Conservation (phyloP, 768 basidiomycete species). For the Tylopilus cervinicoccineus region DNA sequence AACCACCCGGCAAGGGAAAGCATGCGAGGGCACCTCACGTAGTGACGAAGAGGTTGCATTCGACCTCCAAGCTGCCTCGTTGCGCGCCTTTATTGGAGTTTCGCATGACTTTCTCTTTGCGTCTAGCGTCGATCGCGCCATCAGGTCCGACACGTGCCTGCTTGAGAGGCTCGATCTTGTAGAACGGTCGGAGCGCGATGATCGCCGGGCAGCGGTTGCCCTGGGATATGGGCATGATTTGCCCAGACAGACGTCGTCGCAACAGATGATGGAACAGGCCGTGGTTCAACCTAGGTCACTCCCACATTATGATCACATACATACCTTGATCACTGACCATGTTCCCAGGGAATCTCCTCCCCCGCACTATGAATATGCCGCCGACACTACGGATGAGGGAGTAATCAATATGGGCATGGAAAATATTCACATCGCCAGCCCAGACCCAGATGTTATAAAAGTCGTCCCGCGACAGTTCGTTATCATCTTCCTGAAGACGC, state of each 20-base stretch:
- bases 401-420: not conserved
- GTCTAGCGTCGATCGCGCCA: slow-evolving; percentile 38
- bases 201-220: slow-evolving; percentile 40
- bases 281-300: slow-evolving; percentile 3
- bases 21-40: slow-evolving; percentile 25
- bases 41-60: slow-evolving; percentile 47
- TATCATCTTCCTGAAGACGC: not conserved
- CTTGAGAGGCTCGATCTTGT: slow-evolving; percentile 29
- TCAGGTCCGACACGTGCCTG: slow-evolving; percentile 33
- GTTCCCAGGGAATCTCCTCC: slow-evolving; percentile 2
- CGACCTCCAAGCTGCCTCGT: slow-evolving; percentile 36
- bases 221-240: slow-evolving; percentile 27
- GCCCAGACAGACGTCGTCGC: slow-evolving; percentile 16
- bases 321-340: slow-evolving; percentile 1
- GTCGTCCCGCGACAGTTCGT: not conserved
- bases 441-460: not conserved
- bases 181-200: slow-evolving; percentile 39
- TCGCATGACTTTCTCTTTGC: slow-evolving; percentile 40
- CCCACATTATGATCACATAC: not conserved
- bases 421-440: slow-evolving; percentile 1
- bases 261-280: slow-evolving; percentile 9
- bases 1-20: slow-evolving; percentile 36
- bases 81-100: slow-evolving; percentile 27
- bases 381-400: not conserved
- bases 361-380: not conserved